A percentile compares a stretch with the other conserved stretches of the same genome.
Evolutionary conservation across 2,329 filamentous ascomycete species (phyloP).

Genomic region (Colletotrichum abscissum): DNA sequence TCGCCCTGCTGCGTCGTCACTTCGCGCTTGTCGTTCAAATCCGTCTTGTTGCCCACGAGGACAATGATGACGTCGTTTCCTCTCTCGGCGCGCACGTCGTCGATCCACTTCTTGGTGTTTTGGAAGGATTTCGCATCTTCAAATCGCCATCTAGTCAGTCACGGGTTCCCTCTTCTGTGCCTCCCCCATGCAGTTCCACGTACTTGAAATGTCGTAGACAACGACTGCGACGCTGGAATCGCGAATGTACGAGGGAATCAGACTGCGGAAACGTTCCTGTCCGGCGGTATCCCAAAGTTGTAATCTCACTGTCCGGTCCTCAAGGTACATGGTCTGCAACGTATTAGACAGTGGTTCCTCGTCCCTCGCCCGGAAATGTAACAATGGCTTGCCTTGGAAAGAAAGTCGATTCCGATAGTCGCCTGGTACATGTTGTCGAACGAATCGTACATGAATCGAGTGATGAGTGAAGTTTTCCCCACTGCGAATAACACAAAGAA

Average conservation of each 20-base stretch:
- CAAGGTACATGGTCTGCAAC: conserved; percentile 94
- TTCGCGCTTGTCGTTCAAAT: conserved; percentile 97
- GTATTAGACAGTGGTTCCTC: background rate
- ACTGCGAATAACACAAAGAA: conserved; percentile 65
- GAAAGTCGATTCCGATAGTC: conserved; percentile 98
- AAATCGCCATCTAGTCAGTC: background rate
- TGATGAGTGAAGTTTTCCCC: conserved; percentile 98
- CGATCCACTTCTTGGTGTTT: conserved; percentile 99
- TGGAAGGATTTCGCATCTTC: conserved; percentile 94
- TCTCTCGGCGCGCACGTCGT: conserved; percentile 95
- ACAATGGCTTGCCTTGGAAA: conserved; percentile 81
- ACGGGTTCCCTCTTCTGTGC: background rate
- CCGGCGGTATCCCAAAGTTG: conserved; percentile 99
- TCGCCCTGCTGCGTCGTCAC: conserved; percentile 97
- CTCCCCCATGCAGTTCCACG: conserved; percentile 33
- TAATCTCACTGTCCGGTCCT: conserved; percentile 96
- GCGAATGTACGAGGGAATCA: conserved; percentile 98
- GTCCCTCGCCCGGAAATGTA: background rate
- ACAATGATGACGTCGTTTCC: conserved; percentile 99
- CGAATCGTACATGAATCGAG: conserved; percentile 99
- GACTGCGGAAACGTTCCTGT: conserved; percentile 94
- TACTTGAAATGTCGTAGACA: conserved; percentile 97
- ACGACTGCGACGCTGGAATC: conserved; percentile 98
- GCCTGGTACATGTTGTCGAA: conserved; percentile 99
- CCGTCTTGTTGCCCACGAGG: conserved; percentile 98